A percentile compares a stretch with the other conserved stretches of the same genome.
Evolutionary conservation across 2,329 filamentous ascomycete genomes (phyloP).

Genomic region (Penicillium sp.): DNA sequence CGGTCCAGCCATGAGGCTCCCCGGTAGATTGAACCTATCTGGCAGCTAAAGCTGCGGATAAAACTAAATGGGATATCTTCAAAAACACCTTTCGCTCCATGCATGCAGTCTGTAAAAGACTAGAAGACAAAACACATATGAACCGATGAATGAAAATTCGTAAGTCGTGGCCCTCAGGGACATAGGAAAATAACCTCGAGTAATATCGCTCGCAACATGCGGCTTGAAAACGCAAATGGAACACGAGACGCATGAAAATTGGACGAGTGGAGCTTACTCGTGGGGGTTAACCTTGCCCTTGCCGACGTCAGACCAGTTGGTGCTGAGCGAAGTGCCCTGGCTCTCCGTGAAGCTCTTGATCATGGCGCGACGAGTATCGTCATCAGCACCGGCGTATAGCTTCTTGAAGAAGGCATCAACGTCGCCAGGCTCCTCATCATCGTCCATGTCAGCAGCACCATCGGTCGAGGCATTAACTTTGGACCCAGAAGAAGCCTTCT

Average conservation of each 20-base stretch:
- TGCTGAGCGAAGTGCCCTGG: slow-evolving; percentile 88
- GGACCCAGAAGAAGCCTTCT: slow-evolving; percentile 1
- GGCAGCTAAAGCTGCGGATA: too few species aligned
- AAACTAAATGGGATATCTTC: too few species aligned
- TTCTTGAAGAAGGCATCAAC: slow-evolving; percentile 88
- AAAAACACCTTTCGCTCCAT: too few species aligned
- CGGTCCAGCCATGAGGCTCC: too few species aligned
- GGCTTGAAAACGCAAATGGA: neutral
- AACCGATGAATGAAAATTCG: neutral
- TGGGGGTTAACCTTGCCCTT: slow-evolving; percentile 64
- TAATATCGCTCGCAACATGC: too few species aligned
- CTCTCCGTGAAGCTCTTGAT: slow-evolving; percentile 96
- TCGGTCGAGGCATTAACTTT: too few species aligned
- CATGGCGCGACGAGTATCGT: slow-evolving; percentile 88
- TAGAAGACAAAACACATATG: neutral
- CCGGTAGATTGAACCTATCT: too few species aligned
- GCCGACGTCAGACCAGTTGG: slow-evolving; percentile 83
- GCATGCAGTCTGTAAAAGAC: too few species aligned
- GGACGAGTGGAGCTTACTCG: slow-evolving; percentile 6
- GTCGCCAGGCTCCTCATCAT: slow-evolving; percentile 56
- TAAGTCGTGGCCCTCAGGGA: neutral
- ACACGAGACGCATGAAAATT: slow-evolving; percentile 1
- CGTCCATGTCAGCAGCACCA: slow-evolving; percentile 3
- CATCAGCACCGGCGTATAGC: slow-evolving; percentile 73
- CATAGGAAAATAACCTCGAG: neutral